Conservation (phyloP, 1,139 yeast genomes). For the Lodderomyces jiufengensis region DNA sequence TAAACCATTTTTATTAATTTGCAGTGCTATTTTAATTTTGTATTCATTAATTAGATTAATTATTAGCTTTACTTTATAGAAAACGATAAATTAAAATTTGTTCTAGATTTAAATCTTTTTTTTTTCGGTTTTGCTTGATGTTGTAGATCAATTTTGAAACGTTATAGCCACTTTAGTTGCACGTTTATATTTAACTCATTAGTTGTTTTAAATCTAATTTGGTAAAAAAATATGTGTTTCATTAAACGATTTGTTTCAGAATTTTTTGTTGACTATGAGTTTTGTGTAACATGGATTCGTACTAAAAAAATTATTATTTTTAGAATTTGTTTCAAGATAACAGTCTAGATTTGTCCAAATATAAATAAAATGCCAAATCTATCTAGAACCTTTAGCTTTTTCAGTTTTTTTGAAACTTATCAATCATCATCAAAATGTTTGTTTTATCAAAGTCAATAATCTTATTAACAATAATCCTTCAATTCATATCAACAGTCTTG, state of each 20-base stretch:
- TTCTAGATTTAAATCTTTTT: background rate
- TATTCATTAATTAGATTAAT: conserved; percentile 12
- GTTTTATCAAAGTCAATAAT: conserved; percentile 8
- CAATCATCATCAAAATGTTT: conserved; percentile 4
- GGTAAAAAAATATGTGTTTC: background rate
- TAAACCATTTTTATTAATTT: conserved; percentile 17
- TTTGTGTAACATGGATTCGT: too few relatives aligned
- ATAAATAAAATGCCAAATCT: too few relatives aligned
- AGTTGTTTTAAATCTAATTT: too few relatives aligned
- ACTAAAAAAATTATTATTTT: too few relatives aligned
- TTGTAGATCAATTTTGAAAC: too few relatives aligned
- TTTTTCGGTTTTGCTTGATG: conserved; percentile 1
- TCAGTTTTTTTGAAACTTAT: too few relatives aligned
- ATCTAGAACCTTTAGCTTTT: too few relatives aligned
- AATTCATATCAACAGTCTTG: conserved; percentile 38
- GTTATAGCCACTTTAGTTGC: too few relatives aligned
- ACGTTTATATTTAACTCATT: too few relatives aligned
- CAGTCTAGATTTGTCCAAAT: too few relatives aligned
- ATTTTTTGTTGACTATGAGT: too few relatives aligned
- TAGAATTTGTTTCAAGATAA: too few relatives aligned
- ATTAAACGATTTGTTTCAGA: background rate
- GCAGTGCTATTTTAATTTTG: conserved; percentile 13
- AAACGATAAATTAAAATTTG: background rate
- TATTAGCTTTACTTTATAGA: background rate
- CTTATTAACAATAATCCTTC: conserved; percentile 18